Conservation (phyloP, 768 basidiomycete species). For the Tylopilus rubrobrunneus region DNA sequence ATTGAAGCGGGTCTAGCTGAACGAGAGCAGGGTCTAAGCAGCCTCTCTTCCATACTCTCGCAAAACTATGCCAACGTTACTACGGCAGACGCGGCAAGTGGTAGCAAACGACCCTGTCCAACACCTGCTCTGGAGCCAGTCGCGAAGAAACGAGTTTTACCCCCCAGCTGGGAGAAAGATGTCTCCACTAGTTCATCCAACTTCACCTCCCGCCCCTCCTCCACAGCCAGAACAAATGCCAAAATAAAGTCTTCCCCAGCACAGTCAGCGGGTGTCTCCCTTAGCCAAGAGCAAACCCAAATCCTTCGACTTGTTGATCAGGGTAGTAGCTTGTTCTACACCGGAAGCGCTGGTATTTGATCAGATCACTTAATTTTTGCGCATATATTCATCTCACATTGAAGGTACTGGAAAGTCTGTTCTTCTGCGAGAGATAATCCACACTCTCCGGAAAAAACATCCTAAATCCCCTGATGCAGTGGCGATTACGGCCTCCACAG, state of each 20-base stretch:
- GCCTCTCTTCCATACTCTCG: conserved; percentile 8
- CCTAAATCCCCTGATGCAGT: conserved; percentile 62
- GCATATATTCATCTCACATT: conserved; percentile 14
- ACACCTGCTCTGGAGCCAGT: conserved; percentile 22
- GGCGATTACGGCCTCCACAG: conserved; percentile 93
- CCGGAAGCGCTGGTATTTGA: conserved; percentile 87
- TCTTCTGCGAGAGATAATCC: conserved; percentile 87
- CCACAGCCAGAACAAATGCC: conserved; percentile 10
- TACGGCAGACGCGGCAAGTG: conserved; percentile 17
- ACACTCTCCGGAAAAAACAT: conserved; percentile 56
- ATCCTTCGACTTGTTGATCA: conserved; percentile 76
- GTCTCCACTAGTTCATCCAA: conserved; percentile 36
- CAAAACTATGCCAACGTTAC: conserved; percentile 13
- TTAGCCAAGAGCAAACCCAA: conserved; percentile 84
- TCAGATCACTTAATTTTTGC: conserved; percentile 3
- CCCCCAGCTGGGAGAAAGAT: conserved; percentile 43
- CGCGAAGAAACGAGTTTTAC: conserved; percentile 57
- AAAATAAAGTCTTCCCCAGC: conserved; percentile 11
- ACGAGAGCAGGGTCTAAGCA: conserved; percentile 31
- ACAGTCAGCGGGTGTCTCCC: conserved; percentile 43
- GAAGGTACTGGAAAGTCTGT: conserved; percentile 97
- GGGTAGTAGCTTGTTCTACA: conserved; percentile 85
- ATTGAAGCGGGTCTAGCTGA: conserved; percentile 55
- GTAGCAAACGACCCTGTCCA: conserved; percentile 34
- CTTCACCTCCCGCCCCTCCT: conserved; percentile 19